phyloP scores from a whole-genome alignment of 805 yeast genomes.

The Starmerella lactis-condensi region DNA sequence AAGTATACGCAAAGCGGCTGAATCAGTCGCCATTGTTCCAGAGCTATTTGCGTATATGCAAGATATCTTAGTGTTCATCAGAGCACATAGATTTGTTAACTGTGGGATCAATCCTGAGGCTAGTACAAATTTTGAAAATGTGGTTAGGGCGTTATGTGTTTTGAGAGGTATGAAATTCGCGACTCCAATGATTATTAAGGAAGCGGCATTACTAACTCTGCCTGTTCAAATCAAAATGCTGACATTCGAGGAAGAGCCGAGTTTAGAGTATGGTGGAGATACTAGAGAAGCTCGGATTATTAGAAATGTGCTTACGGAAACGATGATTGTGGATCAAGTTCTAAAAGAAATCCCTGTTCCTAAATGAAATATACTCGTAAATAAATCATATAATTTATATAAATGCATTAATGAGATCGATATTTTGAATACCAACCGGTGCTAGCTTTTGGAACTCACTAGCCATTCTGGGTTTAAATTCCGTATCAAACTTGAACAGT shows the following conservation, averaged over 20 bases:
- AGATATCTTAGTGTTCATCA: conserved; percentile 34
- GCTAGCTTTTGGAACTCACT: neutral
- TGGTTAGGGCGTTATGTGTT: conserved; percentile 28
- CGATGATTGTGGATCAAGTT: conserved; percentile 35
- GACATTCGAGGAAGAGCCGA: conserved; percentile 31
- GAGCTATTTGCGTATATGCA: conserved; percentile 38
- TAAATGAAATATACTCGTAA: conserved; percentile 17
- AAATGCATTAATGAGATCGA: neutral
- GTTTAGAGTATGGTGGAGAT: conserved; percentile 41
- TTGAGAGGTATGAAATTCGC: conserved; percentile 28
- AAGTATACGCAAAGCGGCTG: conserved; percentile 1
- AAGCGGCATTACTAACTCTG: conserved; percentile 31
- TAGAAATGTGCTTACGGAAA: conserved; percentile 30
- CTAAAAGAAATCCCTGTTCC: conserved; percentile 36
- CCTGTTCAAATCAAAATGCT: conserved; percentile 31
- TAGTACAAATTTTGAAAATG: conserved; percentile 26
- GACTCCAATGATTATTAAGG: conserved; percentile 35
- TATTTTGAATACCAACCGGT: neutral
- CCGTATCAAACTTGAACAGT: conserved; percentile 9
- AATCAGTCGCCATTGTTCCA: conserved; percentile 26
- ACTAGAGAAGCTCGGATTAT: conserved; percentile 26
- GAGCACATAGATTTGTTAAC: conserved; percentile 37
- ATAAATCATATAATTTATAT: neutral
- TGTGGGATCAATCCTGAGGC: conserved; percentile 36
- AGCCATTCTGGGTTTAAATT: too few relatives aligned